Evolutionary conservation across 176 grass and related monocot species (phyloP), one percentile per base, ranked within the genome.

Genomic region (Secale cereale): DNA sequence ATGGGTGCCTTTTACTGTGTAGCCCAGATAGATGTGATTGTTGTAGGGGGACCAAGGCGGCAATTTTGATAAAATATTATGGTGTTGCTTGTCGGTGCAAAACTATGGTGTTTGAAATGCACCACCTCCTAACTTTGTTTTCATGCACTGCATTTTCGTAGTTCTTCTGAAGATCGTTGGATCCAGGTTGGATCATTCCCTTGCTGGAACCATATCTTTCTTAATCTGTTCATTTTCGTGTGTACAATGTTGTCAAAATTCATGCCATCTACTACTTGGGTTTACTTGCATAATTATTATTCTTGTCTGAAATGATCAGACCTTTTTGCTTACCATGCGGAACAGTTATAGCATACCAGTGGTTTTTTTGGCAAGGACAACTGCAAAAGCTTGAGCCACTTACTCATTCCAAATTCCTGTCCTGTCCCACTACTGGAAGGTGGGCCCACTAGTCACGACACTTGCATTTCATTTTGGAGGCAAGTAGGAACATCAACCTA

Each of bases 361-460:
- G n/a, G n/a, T n/a, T 69, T 81, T 86, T 61, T 2, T 79, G 75
- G 8, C 16, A 12, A 86, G 45, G 80, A 90, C 67, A 87, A 79
- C 32, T 68, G 36, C 46, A 36, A 83, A 87, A 69, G 36, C 36
- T 74, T 25, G 48, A 80, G 63, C 19, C 7, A 57, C 17, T 59
- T 59, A 83, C 74, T 59, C 59, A 10, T 83, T 74, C 56, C 66
- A n/a, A 66, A 71, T 85, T 70, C 60, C 62, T 85, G 70, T 85
- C 70, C 39, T 52, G 52, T 77, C 83, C 71, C 70, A 81, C 88
- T 31, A 56, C 29, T 62, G 37, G 23, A 25, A 2, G 5, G 23
- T 83, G 80, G 79, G 45, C 16, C 88, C 74, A 48, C 17, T 33
- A 86, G 66, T 73, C 22, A 79, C 27, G 22, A 33, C 26, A 27